A percentile compares a stretch with the other conserved stretches of the same genome.
phyloP scores from a whole-genome alignment of 2,329 filamentous ascomycete species.

The Bipolaris zeicola region DNA sequence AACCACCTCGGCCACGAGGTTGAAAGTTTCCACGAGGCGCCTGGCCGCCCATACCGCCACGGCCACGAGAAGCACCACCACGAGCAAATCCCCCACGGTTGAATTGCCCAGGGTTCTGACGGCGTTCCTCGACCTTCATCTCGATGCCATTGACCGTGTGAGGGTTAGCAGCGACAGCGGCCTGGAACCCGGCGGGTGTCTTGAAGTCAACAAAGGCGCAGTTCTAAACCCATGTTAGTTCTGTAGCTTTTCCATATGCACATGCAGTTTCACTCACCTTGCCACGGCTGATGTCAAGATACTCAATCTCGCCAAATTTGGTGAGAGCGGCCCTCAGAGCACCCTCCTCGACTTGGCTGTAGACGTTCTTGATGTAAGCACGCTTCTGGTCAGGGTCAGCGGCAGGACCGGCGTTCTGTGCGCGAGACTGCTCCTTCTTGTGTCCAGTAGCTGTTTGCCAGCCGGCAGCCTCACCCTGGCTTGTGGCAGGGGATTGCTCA shows the following conservation, averaged over 20 bases:
- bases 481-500: conserved; percentile 44
- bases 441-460: conserved; percentile 88
- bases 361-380: conserved; percentile 96
- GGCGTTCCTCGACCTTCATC: conserved; percentile 87
- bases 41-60: conserved; percentile 63
- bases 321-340: conserved; percentile 73
- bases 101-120: conserved; percentile 57
- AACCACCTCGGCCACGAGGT: conserved; percentile 70
- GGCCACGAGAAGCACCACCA: conserved; percentile 58
- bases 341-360: conserved; percentile 79
- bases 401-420: conserved; percentile 66
- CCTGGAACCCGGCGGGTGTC: conserved; percentile 77
- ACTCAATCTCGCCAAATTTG: conserved; percentile 68
- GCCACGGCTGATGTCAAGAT: conserved; percentile 67
- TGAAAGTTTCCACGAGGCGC: conserved; percentile 71
- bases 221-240: conserved; percentile 64
- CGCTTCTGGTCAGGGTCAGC: conserved; percentile 76
- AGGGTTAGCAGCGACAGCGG: conserved; percentile 82
- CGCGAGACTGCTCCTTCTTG: conserved; percentile 81
- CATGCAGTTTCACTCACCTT: conserved; percentile 68
- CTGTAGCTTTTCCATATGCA: background rate
- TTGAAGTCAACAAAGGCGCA: conserved; percentile 96
- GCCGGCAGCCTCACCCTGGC: conserved; percentile 66
- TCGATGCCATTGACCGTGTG: conserved; percentile 82
- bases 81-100: conserved; percentile 46